Conservation (phyloP, 306 rosid genomes). For the Trifolium subterraneum region DNA sequence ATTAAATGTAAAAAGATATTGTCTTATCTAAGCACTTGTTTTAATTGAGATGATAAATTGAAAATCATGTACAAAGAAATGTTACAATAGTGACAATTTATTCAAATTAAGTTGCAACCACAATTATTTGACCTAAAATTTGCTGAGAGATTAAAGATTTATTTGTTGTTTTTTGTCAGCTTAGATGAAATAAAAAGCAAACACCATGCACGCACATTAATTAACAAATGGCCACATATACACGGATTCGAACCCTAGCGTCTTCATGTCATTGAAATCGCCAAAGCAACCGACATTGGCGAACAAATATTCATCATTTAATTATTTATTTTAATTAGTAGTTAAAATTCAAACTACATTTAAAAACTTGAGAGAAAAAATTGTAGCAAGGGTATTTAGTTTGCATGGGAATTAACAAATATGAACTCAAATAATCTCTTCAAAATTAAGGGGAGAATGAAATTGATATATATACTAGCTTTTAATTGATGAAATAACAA, state of each 20-base stretch:
- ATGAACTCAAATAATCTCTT: slow-evolving; percentile 24
- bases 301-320: neutral
- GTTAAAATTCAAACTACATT: neutral
- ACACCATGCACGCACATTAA: too few relatives aligned
- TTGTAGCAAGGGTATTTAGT: neutral
- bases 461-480: neutral
- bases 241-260: too few relatives aligned
- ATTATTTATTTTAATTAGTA: neutral
- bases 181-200: neutral
- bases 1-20: too few relatives aligned
- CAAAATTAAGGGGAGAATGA: slow-evolving; percentile 21
- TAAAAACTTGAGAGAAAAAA: neutral
- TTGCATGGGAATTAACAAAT: neutral
- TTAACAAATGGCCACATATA: too few relatives aligned
- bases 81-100: neutral
- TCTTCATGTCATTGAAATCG: too few relatives aligned
- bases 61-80: slow-evolving; percentile 1
- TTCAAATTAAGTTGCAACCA: slow-evolving; percentile 16
- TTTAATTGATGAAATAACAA: neutral
- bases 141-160: too few relatives aligned
- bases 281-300: too few relatives aligned
- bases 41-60: slow-evolving; percentile 39
- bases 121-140: neutral
- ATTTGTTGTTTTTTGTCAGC: neutral
- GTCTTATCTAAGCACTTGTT: neutral